These are phyloP conservation scores for Cryptomeria japonica DNA, from an alignment of 75 land plant genomes.

Conservation along the genomic window DNA sequence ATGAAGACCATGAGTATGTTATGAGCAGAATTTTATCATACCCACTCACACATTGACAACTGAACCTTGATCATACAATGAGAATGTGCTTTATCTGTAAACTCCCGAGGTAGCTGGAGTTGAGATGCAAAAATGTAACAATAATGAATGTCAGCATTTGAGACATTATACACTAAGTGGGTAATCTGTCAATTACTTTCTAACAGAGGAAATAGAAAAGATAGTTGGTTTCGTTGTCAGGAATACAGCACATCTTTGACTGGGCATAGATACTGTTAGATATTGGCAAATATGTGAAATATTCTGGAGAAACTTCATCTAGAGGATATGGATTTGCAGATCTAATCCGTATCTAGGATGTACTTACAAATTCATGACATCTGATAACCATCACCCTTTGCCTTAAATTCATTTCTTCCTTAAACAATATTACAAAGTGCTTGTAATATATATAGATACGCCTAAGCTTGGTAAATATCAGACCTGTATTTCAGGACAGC, in stretches of 20 bases:
- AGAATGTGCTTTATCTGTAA: background rate
- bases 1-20: no score
- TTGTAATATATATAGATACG: background rate
- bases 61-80: no score
- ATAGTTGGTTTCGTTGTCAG: background rate
- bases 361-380: background rate
- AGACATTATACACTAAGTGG: background rate
- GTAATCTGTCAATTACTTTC: background rate
- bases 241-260: background rate
- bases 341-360: background rate
- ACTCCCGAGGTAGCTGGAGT: background rate
- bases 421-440: background rate
- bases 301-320: background rate
- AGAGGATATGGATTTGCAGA: background rate
- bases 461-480: background rate
- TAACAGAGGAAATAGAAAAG: background rate
- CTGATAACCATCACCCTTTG: background rate
- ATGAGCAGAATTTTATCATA: no score
- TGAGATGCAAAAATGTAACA: background rate
- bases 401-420: background rate
- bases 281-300: background rate
- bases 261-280: background rate
- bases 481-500: background rate
- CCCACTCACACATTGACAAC: no score
- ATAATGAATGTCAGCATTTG: background rate